A percentile compares a stretch with the other conserved stretches of the same genome.
Conservation (phyloP, 352 stramenopile genomes). For the Phytophthora constricta region DNA sequence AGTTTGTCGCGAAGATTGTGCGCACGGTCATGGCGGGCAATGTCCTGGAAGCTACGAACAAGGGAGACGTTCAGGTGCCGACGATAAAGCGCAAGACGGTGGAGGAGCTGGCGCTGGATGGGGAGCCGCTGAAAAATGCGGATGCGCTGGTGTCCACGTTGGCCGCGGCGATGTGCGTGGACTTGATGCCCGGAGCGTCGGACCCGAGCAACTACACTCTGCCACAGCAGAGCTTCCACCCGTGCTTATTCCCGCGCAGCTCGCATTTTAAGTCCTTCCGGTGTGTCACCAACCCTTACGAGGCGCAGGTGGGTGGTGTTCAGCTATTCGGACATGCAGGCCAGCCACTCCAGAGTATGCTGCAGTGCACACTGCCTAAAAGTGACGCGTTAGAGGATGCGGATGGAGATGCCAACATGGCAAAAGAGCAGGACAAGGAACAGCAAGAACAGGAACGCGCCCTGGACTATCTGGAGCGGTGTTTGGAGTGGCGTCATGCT, state of each 20-base stretch:
- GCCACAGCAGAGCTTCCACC: slow-evolving; percentile 95
- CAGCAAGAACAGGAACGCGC: slow-evolving; percentile 32
- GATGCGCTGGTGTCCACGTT: slow-evolving; percentile 81
- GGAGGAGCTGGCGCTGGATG: slow-evolving; percentile 48
- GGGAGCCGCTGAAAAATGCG: slow-evolving; percentile 65
- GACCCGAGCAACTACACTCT: slow-evolving; percentile 92
- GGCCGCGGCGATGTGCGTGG: slow-evolving; percentile 86
- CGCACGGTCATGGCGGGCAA: slow-evolving; percentile 81
- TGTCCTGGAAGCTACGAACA: slow-evolving; percentile 29
- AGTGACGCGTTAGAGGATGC: slow-evolving; percentile 46
- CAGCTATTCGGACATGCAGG: slow-evolving; percentile 89
- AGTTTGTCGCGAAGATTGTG: slow-evolving; percentile 75
- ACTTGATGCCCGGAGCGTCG: slow-evolving; percentile 89
- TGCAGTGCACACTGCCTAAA: slow-evolving; percentile 59
- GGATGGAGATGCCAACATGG: slow-evolving; percentile 27
- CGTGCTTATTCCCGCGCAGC: slow-evolving; percentile 91
- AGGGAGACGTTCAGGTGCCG: slow-evolving; percentile 30
- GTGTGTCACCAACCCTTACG: slow-evolving; percentile 94
- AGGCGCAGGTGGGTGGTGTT: slow-evolving; percentile 66
- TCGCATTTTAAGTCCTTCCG: slow-evolving; percentile 83
- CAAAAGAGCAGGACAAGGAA: slow-evolving; percentile 27
- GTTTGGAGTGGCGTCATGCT: slow-evolving; percentile 91
- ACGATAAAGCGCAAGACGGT: slow-evolving; percentile 57
- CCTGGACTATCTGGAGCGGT: slow-evolving; percentile 70
- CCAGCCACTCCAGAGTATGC: slow-evolving; percentile 87